Base-by-base conservation (phyloP, 2,329 filamentous ascomycete genomes). In the Lasiodiplodia theobromae region DNA sequence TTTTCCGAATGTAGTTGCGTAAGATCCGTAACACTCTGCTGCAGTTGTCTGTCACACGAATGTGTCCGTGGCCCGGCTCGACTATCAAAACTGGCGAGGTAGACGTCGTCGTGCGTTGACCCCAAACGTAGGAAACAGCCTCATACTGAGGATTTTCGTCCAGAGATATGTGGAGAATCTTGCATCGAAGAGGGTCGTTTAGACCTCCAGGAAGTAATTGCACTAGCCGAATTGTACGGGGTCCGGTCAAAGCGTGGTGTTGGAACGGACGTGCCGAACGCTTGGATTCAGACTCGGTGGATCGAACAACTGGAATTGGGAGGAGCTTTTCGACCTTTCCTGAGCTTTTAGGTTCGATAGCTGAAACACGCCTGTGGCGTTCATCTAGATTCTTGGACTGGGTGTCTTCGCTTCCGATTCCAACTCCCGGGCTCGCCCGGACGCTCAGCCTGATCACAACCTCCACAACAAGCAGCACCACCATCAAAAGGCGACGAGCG, bases 281-380 rank as follows among this genome's bases (percentile, higher is more conserved):
- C 31, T 34, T 2, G 8, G 31, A 1, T 1, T 34, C 31, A 34
- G 31, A 10, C 31, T 10, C 31, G 8, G 31, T 7, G 2, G 3
- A 1, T 34, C 8, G 31, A 34, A 34, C 8, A 10, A 34, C 6
- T 0, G 31, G 31, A 8, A 34, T 2, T 31, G 31, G 31, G 31
- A 31, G 31, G 7, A 8, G n/a, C 8, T 7, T 2, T 34, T 34
- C 8, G 7, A 34, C 8, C 8, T 31, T 34, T 34, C 8, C 7
- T 0, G 7, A 10, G 5, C 7, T 34, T 34, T 1, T 2, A 34
- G 31, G 8, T 2, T 10, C 1, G 31, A 3, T 0, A 34, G 1
- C 31, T 10, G 1, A 1, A 34, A 0, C 31, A 34, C 8, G 1
- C 31, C 10, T 10, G 31, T 10, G 1, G 31, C 1, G 8, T 34